phyloP scores from a whole-genome alignment of 2,329 filamentous ascomycete species.

The Beauveria sp. region DNA sequence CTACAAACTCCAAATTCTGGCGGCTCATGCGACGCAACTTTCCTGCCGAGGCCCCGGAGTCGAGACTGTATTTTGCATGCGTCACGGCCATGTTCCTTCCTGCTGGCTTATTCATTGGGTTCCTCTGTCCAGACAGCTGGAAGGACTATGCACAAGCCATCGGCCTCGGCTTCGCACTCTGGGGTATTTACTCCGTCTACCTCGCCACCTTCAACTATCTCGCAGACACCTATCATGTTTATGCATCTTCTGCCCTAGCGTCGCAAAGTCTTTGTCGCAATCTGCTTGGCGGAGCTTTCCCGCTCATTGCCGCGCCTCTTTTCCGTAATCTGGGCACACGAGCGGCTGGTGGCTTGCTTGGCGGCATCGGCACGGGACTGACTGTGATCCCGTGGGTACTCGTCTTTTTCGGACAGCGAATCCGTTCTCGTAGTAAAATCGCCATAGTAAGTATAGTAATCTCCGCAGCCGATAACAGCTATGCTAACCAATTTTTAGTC shows the following conservation, averaged over 20 bases:
- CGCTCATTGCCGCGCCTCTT: conserved; percentile 65
- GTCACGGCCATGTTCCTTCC: conserved; percentile 69
- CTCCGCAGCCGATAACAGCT: not conserved
- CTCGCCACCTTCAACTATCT: conserved; percentile 89
- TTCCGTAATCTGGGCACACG: conserved; percentile 65
- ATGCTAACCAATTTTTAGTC: not conserved
- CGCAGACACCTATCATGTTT: conserved; percentile 78
- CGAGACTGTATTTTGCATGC: conserved; percentile 76
- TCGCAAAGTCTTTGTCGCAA: conserved; percentile 85
- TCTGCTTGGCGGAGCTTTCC: conserved; percentile 72
- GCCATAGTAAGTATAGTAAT: conserved; percentile 45
- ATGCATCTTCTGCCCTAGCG: conserved; percentile 77
- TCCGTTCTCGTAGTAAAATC: conserved; percentile 69
- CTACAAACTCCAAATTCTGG: conserved; percentile 32
- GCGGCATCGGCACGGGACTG: conserved; percentile 59
- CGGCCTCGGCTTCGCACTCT: conserved; percentile 65
- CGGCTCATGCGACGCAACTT: conserved; percentile 37
- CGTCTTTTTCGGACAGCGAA: conserved; percentile 68
- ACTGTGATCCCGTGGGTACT: conserved; percentile 84
- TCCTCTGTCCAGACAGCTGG: conserved; percentile 19
- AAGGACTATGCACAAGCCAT: conserved; percentile 32
- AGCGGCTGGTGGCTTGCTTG: conserved; percentile 66
- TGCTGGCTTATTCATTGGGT: conserved; percentile 57
- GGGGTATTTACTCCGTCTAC: conserved; percentile 82
- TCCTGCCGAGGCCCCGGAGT: conserved; percentile 57